A percentile compares a stretch with the other conserved stretches of the same genome.
These are phyloP conservation scores for Cucurbita moschata DNA, from an alignment of 306 rosid genomes.

Conservation along the genomic window DNA sequence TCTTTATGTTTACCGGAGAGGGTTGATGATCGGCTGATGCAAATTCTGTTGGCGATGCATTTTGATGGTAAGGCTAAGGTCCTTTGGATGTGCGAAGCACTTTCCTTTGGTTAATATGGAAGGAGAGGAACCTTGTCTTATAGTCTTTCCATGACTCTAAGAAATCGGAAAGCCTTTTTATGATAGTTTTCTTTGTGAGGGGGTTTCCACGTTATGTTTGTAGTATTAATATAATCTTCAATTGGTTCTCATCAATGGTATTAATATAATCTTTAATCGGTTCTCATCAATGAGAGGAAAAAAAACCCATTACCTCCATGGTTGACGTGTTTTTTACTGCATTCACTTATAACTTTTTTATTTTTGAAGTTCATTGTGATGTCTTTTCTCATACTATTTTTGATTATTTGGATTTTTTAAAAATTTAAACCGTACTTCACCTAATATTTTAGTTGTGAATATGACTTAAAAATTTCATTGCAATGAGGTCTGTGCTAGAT, in stretches of 20 bases:
- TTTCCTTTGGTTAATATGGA: neutral
- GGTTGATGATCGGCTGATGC: neutral
- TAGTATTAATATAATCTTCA: neutral
- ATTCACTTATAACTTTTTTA: neutral
- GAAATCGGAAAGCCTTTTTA: neutral
- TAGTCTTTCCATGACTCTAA: neutral
- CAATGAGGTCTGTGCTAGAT: neutral
- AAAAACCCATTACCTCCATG: neutral
- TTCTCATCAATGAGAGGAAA: neutral
- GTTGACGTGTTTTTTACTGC: neutral
- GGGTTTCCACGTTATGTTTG: neutral
- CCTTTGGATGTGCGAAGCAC: neutral
- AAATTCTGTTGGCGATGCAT: neutral
- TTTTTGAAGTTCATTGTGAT: neutral
- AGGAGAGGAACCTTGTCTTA: neutral
- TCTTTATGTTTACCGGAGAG: neutral
- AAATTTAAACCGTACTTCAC: neutral
- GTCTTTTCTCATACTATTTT: neutral
- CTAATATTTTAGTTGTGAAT: neutral
- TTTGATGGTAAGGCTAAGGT: neutral
- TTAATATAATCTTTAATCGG: neutral
- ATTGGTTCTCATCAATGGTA: neutral
- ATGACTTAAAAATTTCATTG: neutral
- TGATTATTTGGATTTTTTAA: neutral
- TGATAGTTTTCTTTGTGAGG: neutral